Conservation (phyloP, 371 early-diverging fungal species). For the Neoconidiobolus thromboides region DNA sequence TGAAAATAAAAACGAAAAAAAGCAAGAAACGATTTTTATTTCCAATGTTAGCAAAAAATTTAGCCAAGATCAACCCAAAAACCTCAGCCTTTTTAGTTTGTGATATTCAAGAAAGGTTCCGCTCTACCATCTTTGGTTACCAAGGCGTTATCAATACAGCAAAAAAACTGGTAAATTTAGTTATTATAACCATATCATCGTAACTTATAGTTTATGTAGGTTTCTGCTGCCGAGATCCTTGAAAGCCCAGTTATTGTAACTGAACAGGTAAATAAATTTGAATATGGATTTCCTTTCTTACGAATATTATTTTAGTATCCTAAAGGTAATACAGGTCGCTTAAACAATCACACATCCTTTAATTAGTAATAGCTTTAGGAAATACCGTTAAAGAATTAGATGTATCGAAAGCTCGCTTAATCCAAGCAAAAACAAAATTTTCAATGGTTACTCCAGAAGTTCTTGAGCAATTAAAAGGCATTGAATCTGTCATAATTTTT, state of each 20-base stretch:
- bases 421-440: conserved; percentile 62
- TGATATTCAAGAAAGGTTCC: conserved; percentile 84
- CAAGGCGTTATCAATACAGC: conserved; percentile 68
- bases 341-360: neutral
- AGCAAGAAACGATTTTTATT: too few species aligned
- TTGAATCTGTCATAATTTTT: conserved; percentile 59
- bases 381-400: conserved; percentile 62
- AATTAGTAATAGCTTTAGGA: conserved; percentile 36
- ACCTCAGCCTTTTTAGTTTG: conserved; percentile 79
- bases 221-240: conserved; percentile 42
- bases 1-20: too few species aligned
- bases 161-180: conserved; percentile 48
- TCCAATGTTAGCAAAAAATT: neutral
- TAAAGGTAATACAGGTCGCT: neutral
- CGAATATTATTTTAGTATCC: neutral
- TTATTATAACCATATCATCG: neutral
- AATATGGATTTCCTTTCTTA: neutral
- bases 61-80: conserved; percentile 20
- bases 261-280: conserved; percentile 46
- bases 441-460: conserved; percentile 72
- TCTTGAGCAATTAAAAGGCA: conserved; percentile 26
- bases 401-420: conserved; percentile 29
- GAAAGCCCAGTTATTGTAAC: conserved; percentile 75
- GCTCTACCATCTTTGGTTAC: conserved; percentile 56
- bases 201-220: conserved; percentile 11